phyloP scores from a whole-genome alignment of 1,284 basidiomycete genomes.

The Volvariella volvacea region DNA sequence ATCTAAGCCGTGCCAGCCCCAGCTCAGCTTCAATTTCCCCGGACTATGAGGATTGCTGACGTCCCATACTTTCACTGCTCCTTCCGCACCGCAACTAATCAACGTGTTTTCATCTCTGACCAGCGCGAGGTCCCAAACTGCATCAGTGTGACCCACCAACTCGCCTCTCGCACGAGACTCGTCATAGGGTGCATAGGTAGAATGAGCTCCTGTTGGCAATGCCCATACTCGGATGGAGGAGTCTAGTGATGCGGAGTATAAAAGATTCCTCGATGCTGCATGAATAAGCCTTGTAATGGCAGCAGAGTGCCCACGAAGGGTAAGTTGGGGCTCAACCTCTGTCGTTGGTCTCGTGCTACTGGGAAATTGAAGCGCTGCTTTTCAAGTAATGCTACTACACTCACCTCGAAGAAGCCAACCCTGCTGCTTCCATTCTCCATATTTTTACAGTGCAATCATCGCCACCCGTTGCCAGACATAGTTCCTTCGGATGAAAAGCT shows the following conservation, averaged over 20 bases:
- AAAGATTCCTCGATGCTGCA: slow-evolving; percentile 64
- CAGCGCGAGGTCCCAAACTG: slow-evolving; percentile 90
- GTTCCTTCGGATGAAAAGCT: slow-evolving; percentile 79
- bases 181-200: slow-evolving; percentile 87
- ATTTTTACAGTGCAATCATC: slow-evolving; percentile 96
- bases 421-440: slow-evolving; percentile 80
- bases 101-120: slow-evolving; percentile 73
- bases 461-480: slow-evolving; percentile 84
- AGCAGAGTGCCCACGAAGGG: slow-evolving; percentile 88
- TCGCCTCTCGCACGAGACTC: slow-evolving; percentile 70
- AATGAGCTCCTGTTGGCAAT: slow-evolving; percentile 65
- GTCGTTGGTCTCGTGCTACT: slow-evolving; percentile 56
- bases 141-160: slow-evolving; percentile 89
- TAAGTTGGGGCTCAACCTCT: slow-evolving; percentile 87
- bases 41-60: slow-evolving; percentile 60
- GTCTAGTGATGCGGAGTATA: slow-evolving; percentile 93
- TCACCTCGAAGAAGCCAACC: slow-evolving; percentile 66
- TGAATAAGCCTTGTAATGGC: slow-evolving; percentile 90
- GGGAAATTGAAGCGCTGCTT: slow-evolving; percentile 11
- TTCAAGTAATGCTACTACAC: slow-evolving; percentile 22
- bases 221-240: slow-evolving; percentile 91
- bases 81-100: slow-evolving; percentile 88
- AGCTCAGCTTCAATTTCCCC: slow-evolving; percentile 61
- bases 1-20: slow-evolving; percentile 73
- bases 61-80: slow-evolving; percentile 91